phyloP scores from a whole-genome alignment of 2,329 filamentous ascomycete species.

The Helminthosporium solani region DNA sequence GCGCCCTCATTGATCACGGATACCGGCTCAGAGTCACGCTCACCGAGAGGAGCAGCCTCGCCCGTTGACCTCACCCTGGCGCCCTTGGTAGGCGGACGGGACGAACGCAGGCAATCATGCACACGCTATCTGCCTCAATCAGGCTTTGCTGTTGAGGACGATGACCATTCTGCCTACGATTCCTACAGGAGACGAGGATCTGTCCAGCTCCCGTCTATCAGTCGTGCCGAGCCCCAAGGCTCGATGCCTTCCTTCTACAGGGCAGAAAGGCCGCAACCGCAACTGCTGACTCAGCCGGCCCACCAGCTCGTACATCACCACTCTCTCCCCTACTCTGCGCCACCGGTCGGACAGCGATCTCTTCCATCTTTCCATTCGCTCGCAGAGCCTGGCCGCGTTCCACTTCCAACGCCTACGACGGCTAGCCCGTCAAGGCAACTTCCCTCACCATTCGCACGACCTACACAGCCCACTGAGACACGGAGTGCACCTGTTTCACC shows the following conservation, averaged over 20 bases:
- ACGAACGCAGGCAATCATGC: conserved; percentile 41
- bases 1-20: conserved; percentile 73
- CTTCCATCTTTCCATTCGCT: conserved; percentile 38
- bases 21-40: conserved; percentile 50
- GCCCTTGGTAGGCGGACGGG: conserved; percentile 38
- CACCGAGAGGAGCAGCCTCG: conserved; percentile 48
- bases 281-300: conserved; percentile 35
- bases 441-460: conserved; percentile 30
- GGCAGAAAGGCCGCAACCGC: conserved; percentile 22
- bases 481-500: conserved; percentile 38
- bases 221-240: conserved; percentile 23
- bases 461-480: conserved; percentile 20
- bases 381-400: conserved; percentile 31
- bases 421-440: conserved; percentile 36
- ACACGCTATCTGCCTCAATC: conserved; percentile 40
- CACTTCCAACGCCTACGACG: conserved; percentile 22
- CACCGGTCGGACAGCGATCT: conserved; percentile 25
- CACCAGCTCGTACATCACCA: conserved; percentile 35
- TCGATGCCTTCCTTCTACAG: conserved; percentile 20
- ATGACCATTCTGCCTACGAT: conserved; percentile 30
- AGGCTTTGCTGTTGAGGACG: conserved; percentile 42
- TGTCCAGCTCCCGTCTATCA: conserved; percentile 37
- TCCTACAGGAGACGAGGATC: conserved; percentile 31
- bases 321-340: conserved; percentile 30
- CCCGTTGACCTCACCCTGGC: conserved; percentile 47